These are phyloP conservation scores for Auriscalpium microsporum DNA, from an alignment of 768 basidiomycete species.

Conservation along the genomic window DNA sequence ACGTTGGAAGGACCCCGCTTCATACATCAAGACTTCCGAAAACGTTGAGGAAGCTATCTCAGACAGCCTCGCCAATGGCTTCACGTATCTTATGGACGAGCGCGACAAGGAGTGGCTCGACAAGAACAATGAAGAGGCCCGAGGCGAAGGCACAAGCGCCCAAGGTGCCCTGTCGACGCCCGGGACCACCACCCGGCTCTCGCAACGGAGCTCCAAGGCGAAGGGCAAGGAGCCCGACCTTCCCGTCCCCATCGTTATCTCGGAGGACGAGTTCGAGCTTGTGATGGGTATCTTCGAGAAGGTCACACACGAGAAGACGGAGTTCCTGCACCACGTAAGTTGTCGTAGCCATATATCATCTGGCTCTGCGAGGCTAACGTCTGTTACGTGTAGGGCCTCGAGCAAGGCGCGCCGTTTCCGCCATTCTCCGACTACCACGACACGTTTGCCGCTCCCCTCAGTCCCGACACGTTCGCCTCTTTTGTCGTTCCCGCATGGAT, in stretches of 20 bases:
- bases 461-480: constrained; percentile 57
- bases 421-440: constrained; percentile 68
- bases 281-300: constrained; percentile 94
- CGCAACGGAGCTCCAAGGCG: constrained; percentile 58
- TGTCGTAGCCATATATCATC: neutral
- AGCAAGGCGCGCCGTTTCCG: constrained; percentile 62
- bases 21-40: constrained; percentile 75
- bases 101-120: constrained; percentile 93
- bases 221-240: constrained; percentile 81
- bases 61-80: constrained; percentile 59
- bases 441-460: constrained; percentile 51
- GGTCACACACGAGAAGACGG: constrained; percentile 80
- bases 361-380: constrained; percentile 1
- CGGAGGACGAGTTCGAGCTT: constrained; percentile 90
- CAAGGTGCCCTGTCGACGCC: constrained; percentile 57
- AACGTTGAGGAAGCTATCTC: constrained; percentile 72
- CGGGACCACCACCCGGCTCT: constrained; percentile 46
- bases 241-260: constrained; percentile 52
- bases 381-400: constrained; percentile 37
- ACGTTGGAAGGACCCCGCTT: constrained; percentile 68
- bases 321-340: constrained; percentile 84
- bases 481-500: constrained; percentile 63
- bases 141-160: constrained; percentile 76
- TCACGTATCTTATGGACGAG: constrained; percentile 93
- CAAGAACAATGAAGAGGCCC: constrained; percentile 79